These are phyloP conservation scores for Immersiella caudata DNA, from an alignment of 495 filamentous ascomycete species.

Conservation along the genomic window DNA sequence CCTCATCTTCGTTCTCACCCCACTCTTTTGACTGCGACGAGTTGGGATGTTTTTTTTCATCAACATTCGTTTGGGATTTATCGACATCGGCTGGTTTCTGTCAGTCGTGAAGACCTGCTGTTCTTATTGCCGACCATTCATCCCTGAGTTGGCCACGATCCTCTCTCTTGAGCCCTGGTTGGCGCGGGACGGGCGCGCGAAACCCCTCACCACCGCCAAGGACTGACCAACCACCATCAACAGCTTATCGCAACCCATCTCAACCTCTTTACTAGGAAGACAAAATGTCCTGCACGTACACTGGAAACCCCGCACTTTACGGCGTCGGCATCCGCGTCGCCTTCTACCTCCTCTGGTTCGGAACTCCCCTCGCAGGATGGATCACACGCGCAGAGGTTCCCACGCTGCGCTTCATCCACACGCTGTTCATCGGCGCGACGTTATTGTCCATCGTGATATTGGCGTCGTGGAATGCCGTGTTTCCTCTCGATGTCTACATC, in stretches of 20 bases:
- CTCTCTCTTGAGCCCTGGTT: neutral
- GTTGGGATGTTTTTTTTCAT: too few species aligned
- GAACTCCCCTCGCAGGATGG: constrained; percentile 15
- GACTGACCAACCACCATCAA: neutral
- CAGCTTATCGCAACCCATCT: neutral
- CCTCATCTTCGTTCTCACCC: too few species aligned
- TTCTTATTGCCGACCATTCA: neutral
- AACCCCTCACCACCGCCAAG: neutral
- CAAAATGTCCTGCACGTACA: constrained; percentile 13
- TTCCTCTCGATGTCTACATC: constrained; percentile 33
- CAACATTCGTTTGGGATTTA: too few species aligned
- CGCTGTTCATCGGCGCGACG: constrained; percentile 14
- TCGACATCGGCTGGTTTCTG: too few species aligned
- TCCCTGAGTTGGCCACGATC: neutral
- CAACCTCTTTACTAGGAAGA: too few species aligned
- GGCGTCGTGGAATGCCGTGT: neutral
- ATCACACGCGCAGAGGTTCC: neutral
- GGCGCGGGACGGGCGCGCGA: neutral
- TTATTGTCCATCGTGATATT: constrained; percentile 12
- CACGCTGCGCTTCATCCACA: constrained; percentile 4
- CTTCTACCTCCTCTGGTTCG: constrained; percentile 36
- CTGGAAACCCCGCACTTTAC: constrained; percentile 12
- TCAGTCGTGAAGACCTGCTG: neutral
- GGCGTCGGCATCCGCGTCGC: constrained; percentile 36
- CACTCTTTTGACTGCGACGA: too few species aligned